Base-by-base conservation (phyloP, 768 basidiomycete species). In the Scleroderma bovista region DNA sequence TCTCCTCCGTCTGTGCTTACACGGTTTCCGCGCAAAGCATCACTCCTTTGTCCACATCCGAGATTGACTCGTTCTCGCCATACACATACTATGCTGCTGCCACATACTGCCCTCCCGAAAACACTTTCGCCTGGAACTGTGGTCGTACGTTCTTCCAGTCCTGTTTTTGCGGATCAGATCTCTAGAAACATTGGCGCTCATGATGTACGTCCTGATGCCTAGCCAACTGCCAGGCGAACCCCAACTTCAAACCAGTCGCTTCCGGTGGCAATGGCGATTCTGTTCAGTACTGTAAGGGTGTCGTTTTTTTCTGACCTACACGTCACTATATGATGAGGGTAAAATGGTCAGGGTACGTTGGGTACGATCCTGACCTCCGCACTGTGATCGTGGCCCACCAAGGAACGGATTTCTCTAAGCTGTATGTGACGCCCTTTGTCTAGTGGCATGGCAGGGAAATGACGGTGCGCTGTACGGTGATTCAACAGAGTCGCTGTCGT, bases 71-170 rank as follows among this genome's bases (percentile, higher is more conserved):
- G 13, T 82, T 72, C 60, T 72, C 56, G 32, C 71, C 80, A 1
- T 83, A 74, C 66, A 73, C 77, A 0, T 66, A 62, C 49, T 81
- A 74, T 55, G 78, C 81, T 0, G 73, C 74, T 36, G 60, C 78
- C 8, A 79, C 68, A 1, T 77, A 77, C 55, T 84, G 82, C 48
- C 46, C 63, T 15, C 64, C 78, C 7, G 46, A 70, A 6, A 48
- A 64, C 37, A 78, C 74, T 19, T 54, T 73, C 38, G 66, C 69
- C n/a, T 83, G 81, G 79, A 60, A 71, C 26, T 83, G 81, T 61
- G 83, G 82, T 63, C 51, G 79, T 78, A 54, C 48, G 72, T 40
- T 12, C 22, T 29, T 29, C 26, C 9, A 9, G 4, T 4, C 9
- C 26, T 9, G 9, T 29, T 9, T 29, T 29, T 15, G 34, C 34